phyloP scores from a whole-genome alignment of 1,284 basidiomycete genomes.

The Cryptococcus maquisensis region DNA sequence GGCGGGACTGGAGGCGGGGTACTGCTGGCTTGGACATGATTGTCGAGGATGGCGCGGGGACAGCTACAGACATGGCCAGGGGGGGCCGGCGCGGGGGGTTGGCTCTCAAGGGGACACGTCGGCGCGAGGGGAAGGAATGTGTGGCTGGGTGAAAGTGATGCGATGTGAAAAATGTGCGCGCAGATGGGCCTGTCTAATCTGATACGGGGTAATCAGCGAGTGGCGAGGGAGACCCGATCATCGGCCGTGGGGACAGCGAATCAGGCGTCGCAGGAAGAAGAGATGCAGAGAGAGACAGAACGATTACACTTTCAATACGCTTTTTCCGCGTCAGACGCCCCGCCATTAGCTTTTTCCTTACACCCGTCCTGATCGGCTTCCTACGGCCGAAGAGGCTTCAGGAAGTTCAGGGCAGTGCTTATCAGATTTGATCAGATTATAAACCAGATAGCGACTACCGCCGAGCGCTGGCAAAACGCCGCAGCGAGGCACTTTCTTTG shows the following conservation, averaged over 20 bases:
- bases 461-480: too few species aligned
- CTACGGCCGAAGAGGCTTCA: too few species aligned
- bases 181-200: constrained; percentile 4
- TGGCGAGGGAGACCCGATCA: not conserved
- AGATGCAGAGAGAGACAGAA: not conserved
- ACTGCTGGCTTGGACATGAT: constrained; percentile 5
- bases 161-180: not conserved
- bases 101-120: not conserved
- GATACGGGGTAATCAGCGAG: not conserved
- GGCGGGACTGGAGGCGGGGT: constrained; percentile 4
- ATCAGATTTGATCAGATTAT: too few species aligned
- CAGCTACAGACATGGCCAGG: constrained; percentile 11
- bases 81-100: not conserved
- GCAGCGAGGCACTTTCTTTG: too few species aligned
- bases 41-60: constrained; percentile 2
- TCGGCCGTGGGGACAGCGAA: too few species aligned
- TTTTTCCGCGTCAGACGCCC: too few species aligned
- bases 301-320: too few species aligned
- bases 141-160: not conserved
- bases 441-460: too few species aligned
- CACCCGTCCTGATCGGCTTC: too few species aligned
- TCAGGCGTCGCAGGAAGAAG: too few species aligned
- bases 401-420: too few species aligned
- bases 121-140: not conserved
- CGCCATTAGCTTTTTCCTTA: too few species aligned